These are phyloP conservation scores for Colletotrichum sidae DNA, from an alignment of 2,329 filamentous ascomycete species.

Conservation along the genomic window DNA sequence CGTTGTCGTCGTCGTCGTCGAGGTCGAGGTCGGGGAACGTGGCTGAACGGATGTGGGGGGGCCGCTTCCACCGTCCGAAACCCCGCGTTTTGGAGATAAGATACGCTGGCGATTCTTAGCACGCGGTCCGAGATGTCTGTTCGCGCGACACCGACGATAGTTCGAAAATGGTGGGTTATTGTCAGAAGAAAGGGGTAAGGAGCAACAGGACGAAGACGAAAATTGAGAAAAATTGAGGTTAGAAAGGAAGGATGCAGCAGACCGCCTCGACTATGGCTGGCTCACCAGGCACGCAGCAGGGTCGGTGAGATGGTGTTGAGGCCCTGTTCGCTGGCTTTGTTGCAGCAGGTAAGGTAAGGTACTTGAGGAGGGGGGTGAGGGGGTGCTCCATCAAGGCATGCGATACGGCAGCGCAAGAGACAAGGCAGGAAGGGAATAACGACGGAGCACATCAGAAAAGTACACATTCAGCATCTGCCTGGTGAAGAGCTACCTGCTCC, in stretches of 20 bases:
- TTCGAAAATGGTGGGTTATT: constrained; percentile 19
- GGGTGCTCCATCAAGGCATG: constrained; percentile 19
- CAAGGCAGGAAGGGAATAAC: background rate
- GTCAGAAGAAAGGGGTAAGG: background rate
- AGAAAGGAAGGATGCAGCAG: constrained; percentile 21
- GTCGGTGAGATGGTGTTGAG: constrained; percentile 37
- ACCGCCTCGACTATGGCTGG: constrained; percentile 32
- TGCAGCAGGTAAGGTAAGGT: constrained; percentile 17
- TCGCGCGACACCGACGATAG: constrained; percentile 22
- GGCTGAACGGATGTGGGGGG: constrained; percentile 29
- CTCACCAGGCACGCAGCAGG: constrained; percentile 31
- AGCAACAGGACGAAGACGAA: background rate
- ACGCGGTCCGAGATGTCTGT: constrained; percentile 36
- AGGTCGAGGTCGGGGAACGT: constrained; percentile 21
- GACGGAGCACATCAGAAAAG: constrained; percentile 9
- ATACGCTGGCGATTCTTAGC: constrained; percentile 32
- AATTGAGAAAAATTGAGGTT: constrained; percentile 9
- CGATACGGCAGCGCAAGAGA: constrained; percentile 17
- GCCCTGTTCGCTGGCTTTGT: constrained; percentile 31
- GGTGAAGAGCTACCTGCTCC: constrained; percentile 20
- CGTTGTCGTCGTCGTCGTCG: constrained; percentile 15
- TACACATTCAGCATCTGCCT: constrained; percentile 21
- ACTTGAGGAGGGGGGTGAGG: constrained; percentile 3
- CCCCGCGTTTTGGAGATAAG: constrained; percentile 38
- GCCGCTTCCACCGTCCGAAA: constrained; percentile 33